phyloP scores from a whole-genome alignment of 1,139 yeast genomes.

The Taphrina communis region DNA sequence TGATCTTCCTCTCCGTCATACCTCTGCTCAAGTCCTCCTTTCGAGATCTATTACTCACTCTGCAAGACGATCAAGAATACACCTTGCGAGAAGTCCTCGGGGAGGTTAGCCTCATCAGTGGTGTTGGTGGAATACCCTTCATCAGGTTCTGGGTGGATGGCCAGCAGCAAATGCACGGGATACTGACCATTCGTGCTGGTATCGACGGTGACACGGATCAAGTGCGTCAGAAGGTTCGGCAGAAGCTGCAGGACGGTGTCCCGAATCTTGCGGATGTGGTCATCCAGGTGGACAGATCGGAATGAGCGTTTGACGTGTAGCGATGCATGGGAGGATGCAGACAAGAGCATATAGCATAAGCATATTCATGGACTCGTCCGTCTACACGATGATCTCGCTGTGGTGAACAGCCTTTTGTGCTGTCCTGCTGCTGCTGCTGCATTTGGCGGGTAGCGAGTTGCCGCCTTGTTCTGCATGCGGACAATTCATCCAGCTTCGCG shows the following conservation, averaged over 20 bases:
- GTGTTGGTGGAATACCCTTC: conserved; percentile 81
- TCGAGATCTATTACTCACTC: conserved; percentile 67
- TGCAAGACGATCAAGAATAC: conserved; percentile 65
- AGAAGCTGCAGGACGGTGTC: conserved; percentile 57
- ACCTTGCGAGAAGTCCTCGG: conserved; percentile 66
- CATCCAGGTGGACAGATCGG: conserved; percentile 41
- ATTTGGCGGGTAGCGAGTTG: too few relatives aligned
- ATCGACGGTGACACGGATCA: conserved; percentile 42
- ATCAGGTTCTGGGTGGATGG: conserved; percentile 88
- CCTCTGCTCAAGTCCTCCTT: conserved; percentile 86
- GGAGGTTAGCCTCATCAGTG: conserved; percentile 72
- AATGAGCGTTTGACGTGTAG: neutral
- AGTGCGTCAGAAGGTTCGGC: conserved; percentile 32
- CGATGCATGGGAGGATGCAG: neutral
- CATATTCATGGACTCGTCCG: neutral
- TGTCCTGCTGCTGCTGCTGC: neutral
- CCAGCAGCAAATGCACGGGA: conserved; percentile 54
- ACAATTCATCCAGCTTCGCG: neutral
- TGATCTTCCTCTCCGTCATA: conserved; percentile 79
- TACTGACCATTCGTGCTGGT: conserved; percentile 48
- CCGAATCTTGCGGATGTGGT: conserved; percentile 37
- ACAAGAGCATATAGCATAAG: conserved; percentile 4
- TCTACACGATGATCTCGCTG: too few relatives aligned
- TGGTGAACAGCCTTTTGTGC: neutral
- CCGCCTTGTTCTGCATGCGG: neutral